Conservation (phyloP, 2,329 filamentous ascomycete genomes). For the Sphaerulina musiva region DNA sequence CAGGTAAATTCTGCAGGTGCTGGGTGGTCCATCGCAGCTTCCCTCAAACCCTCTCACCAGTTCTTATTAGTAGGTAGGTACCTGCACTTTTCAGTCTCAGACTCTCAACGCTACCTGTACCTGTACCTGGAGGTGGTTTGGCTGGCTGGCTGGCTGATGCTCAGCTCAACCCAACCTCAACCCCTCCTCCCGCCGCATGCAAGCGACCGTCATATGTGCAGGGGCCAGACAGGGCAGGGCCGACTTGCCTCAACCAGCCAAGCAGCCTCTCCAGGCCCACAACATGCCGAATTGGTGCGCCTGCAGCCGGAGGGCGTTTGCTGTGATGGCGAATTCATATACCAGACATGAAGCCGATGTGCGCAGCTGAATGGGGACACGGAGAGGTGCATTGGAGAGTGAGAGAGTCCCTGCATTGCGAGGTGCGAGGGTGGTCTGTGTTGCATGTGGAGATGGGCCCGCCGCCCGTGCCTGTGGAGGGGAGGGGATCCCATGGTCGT, state of each 20-base stretch:
- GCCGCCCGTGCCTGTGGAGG: too few relatives aligned
- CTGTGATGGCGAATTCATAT: background rate
- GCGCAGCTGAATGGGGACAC: slow-evolving; percentile 2
- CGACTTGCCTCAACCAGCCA: slow-evolving; percentile 8
- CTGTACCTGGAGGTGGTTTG: too few relatives aligned
- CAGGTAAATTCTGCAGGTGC: too few relatives aligned
- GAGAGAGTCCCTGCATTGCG: background rate
- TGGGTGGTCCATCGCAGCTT: too few relatives aligned
- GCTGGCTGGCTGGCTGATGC: too few relatives aligned
- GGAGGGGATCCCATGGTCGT: too few relatives aligned
- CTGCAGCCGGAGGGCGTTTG: background rate
- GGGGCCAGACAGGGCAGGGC: background rate
- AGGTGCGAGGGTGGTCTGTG: background rate
- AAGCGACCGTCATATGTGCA: slow-evolving; percentile 3
- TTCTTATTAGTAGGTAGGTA: too few relatives aligned
- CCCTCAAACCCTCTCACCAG: too few relatives aligned
- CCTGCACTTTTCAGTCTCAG: too few relatives aligned
- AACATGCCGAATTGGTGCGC: background rate
- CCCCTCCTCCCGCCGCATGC: background rate
- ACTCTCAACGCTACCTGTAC: too few relatives aligned
- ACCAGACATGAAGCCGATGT: background rate
- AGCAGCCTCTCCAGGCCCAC: background rate
- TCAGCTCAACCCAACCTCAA: background rate
- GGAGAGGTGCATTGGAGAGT: background rate
- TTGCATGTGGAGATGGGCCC: too few relatives aligned